Evolutionary conservation across 352 stramenopile species (phyloP).

Genomic region (Phytopythium helicoides): DNA sequence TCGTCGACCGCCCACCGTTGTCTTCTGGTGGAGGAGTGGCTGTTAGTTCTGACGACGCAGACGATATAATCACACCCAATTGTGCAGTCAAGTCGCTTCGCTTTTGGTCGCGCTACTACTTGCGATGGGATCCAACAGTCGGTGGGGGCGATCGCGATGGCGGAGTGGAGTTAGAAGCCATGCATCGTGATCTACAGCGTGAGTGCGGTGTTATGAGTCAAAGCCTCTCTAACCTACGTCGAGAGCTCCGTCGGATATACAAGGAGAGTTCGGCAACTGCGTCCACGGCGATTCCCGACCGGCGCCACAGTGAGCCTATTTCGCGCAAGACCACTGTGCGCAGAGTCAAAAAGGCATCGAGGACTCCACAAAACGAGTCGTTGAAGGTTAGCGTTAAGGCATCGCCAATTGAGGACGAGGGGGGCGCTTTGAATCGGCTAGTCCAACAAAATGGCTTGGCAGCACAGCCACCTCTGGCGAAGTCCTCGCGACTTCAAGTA

Average conservation of each 20-base stretch:
- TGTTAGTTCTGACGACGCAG: conserved; percentile 31
- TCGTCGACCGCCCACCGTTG: conserved; percentile 19
- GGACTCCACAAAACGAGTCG: no score
- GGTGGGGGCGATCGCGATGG: conserved; percentile 51
- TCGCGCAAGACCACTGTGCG: no score
- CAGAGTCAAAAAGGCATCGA: no score
- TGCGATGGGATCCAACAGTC: conserved; percentile 69
- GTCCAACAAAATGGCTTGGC: no score
- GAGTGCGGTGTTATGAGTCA: conserved; percentile 28
- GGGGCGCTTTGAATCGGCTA: no score
- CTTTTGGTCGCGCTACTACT: conserved; percentile 81
- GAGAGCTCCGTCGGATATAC: conserved; percentile 29
- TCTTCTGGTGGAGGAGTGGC: conserved; percentile 24
- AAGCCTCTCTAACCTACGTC: conserved; percentile 16
- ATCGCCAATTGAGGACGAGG: no score
- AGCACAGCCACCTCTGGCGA: no score
- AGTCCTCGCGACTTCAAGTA: not conserved
- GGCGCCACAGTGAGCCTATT: no score
- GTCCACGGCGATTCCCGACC: no score
- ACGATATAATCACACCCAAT: conserved; percentile 70
- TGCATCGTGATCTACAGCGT: conserved; percentile 48
- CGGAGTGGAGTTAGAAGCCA: conserved; percentile 52
- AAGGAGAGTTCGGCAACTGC: conserved; percentile 6
- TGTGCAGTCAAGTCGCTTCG: conserved; percentile 62
- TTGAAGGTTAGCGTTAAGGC: no score